Evolutionary conservation across 768 basidiomycete genomes (phyloP), one percentile per base, ranked within the genome.

Genomic region (Plicaturopsis crispa): DNA sequence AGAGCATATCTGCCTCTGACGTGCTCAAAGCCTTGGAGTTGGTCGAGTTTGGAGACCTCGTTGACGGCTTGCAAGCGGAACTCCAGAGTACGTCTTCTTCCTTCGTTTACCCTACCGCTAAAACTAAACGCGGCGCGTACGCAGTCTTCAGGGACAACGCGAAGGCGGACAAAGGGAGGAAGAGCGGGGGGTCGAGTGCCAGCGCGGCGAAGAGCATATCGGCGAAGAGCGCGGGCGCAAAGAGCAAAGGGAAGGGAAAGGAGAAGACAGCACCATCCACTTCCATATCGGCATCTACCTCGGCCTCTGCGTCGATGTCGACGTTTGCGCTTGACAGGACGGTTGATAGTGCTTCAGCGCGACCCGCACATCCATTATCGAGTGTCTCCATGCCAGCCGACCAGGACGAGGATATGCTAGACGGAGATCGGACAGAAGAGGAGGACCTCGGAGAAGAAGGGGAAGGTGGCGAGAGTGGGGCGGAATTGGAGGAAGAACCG

Each of bases 1-100:
- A 90, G 58, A 84, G 84, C 41, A 84, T 93, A 31, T 84, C 88
- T 4, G 88, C 89, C 0, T 80, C 89, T 0, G 92, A 94, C 52
- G 88, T 96, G 0, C 73, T 93, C 44, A 87, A 84, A 53, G 92
- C 87, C 0, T 70, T 92, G 6, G 87, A 90, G 52, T 62, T 75
- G 39, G 72, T 88, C 24, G 81, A 88, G 46, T 80, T 90, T 41
- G 73, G 75, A 2, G 84, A 88, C 51, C 62, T 88, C 31, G 72
- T 78, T 0, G 72, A 75, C 23, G 62, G 64, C 31, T 65, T 88
- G 3, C 76, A 82, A 43, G 60, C 51, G 0, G 86, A 90, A 52
- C 70, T 90, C 6, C 61, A 70, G 42, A 61, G 88, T 81, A 7
- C 22, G 16, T 26, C n/a, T 28, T 31, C 30, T 42, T 23, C 12